These are phyloP conservation scores for Leucoagaricus sp. DNA, from an alignment of 1,284 basidiomycete species.

Conservation along the genomic window DNA sequence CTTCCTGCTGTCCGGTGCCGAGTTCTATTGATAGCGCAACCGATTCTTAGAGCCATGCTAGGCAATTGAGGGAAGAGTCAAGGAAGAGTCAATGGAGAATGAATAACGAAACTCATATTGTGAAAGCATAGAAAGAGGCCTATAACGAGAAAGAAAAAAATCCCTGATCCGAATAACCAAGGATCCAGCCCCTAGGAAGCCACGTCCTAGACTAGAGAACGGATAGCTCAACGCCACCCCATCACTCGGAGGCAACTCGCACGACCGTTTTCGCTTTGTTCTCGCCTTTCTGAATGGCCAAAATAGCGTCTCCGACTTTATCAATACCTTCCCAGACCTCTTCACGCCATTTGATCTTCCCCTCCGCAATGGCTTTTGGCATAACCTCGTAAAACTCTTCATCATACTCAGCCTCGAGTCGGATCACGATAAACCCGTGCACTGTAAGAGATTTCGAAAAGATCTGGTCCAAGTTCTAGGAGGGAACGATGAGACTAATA, in stretches of 20 bases:
- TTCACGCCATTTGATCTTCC: constrained; percentile 63
- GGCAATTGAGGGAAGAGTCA: too few relatives aligned
- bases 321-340: constrained; percentile 53
- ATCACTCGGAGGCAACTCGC: constrained; percentile 42
- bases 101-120: too few relatives aligned
- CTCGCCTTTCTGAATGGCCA: constrained; percentile 54
- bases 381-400: constrained; percentile 53
- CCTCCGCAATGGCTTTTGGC: constrained; percentile 50
- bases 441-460: constrained; percentile 47
- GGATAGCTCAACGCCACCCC: background rate
- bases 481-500: background rate
- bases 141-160: too few relatives aligned
- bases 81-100: too few relatives aligned
- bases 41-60: too few relatives aligned
- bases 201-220: too few relatives aligned
- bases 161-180: too few relatives aligned
- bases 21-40: too few relatives aligned
- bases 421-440: constrained; percentile 59
- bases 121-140: too few relatives aligned
- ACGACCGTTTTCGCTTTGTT: constrained; percentile 63
- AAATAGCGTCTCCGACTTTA: constrained; percentile 50
- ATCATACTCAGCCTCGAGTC: constrained; percentile 38
- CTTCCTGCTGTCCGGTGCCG: too few relatives aligned
- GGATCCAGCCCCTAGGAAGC: too few relatives aligned
- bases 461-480: constrained; percentile 35